These are phyloP conservation scores for Tetracladium setigerum DNA, from an alignment of 495 filamentous ascomycete species.

Conservation along the genomic window DNA sequence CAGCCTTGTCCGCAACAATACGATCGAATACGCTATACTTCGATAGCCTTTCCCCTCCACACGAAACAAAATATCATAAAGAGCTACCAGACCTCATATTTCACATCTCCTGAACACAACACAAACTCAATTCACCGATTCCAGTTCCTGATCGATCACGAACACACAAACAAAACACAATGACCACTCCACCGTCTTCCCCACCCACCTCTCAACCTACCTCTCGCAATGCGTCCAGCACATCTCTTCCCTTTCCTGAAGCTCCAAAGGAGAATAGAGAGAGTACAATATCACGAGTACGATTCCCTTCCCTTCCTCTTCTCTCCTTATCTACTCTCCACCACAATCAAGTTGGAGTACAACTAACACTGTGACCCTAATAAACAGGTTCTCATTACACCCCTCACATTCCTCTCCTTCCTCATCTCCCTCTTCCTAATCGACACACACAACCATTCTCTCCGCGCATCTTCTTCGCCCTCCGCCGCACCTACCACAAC, in stretches of 20 bases:
- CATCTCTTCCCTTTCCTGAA: slow-evolving; percentile 6
- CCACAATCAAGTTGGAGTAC: neutral
- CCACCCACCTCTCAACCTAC: neutral
- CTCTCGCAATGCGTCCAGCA: neutral
- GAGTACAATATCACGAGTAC: slow-evolving; percentile 13
- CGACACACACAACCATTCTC: slow-evolving; percentile 30
- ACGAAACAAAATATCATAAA: too few species aligned
- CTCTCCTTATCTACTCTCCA: neutral
- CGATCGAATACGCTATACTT: too few species aligned
- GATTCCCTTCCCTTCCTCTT: neutral
- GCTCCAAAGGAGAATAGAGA: slow-evolving; percentile 11
- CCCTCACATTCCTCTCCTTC: slow-evolving; percentile 42
- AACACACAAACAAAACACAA: too few species aligned
- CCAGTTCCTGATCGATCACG: too few species aligned
- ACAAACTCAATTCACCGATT: too few species aligned
- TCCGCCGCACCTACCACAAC: neutral
- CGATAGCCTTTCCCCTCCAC: too few species aligned
- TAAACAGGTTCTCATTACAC: slow-evolving; percentile 36
- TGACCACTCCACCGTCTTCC: neutral
- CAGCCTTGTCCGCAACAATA: too few species aligned
- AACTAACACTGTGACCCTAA: too few species aligned
- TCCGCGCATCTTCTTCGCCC: slow-evolving; percentile 4
- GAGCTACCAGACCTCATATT: too few species aligned
- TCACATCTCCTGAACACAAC: too few species aligned
- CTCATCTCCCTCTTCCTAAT: slow-evolving; percentile 42